Evolutionary conservation across 805 yeast species (phyloP).

Genomic region (Candida pseudoglaebosa): DNA sequence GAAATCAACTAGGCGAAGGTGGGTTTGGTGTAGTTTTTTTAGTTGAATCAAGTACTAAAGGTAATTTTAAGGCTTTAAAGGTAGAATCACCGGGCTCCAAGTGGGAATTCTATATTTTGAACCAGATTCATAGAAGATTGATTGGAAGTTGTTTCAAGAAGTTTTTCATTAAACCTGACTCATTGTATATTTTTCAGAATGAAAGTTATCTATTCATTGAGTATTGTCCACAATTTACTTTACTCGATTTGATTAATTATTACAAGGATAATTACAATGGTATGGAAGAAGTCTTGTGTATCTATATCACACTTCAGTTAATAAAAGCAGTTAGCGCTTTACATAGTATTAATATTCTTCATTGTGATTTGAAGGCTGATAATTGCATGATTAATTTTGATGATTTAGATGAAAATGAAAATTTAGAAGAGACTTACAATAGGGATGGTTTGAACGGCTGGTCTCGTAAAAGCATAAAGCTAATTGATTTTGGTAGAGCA

Average conservation of each 20-base stretch:
- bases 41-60: slow-evolving; percentile 52
- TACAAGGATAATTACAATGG: slow-evolving; percentile 23
- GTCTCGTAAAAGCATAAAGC: slow-evolving; percentile 49
- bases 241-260: slow-evolving; percentile 62
- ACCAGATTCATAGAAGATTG: slow-evolving; percentile 47
- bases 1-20: slow-evolving; percentile 68
- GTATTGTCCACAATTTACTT: slow-evolving; percentile 66
- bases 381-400: slow-evolving; percentile 73
- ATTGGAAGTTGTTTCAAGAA: slow-evolving; percentile 8
- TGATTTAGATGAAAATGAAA: slow-evolving; percentile 10
- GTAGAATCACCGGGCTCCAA: slow-evolving; percentile 63
- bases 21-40: slow-evolving; percentile 75
- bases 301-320: slow-evolving; percentile 63
- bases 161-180: slow-evolving; percentile 48
- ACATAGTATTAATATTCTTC: slow-evolving; percentile 67
- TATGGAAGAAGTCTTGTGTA: slow-evolving; percentile 59
- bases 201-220: slow-evolving; percentile 67
- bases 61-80: slow-evolving; percentile 62
- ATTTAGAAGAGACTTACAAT: slow-evolving; percentile 20
- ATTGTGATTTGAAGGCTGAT: slow-evolving; percentile 84
- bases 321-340: slow-evolving; percentile 54
- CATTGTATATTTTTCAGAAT: slow-evolving; percentile 55
- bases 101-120: slow-evolving; percentile 81
- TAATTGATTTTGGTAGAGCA: slow-evolving; percentile 82
- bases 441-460: slow-evolving; percentile 41